Base-by-base conservation (phyloP, 1,284 basidiomycete species). In the Trametes pubescens region DNA sequence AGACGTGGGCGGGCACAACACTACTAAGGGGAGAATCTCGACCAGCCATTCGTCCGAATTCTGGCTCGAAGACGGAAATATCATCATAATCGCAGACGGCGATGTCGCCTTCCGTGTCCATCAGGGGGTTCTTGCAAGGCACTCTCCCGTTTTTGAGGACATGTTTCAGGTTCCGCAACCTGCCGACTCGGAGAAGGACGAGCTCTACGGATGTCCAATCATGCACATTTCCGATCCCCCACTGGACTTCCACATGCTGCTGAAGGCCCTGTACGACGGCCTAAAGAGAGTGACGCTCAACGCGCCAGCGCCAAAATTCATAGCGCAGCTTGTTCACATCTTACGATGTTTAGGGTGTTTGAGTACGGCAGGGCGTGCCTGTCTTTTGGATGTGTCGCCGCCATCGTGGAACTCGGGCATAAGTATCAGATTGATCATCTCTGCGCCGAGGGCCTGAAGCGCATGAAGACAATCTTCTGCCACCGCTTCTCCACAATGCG, bases 51-150 rank as follows among this genome's bases (percentile, higher is more conserved):
- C 37, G 11, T 13, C 37, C 14, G 6, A 9, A 4, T 38, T 49
- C 47, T 46, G 55, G 57, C 51, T 58, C 35, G 35, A 58, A 16
- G 47, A 58, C 38, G 47, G 57, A 4, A 49, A 58, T 21, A 16
- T 58, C 26, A 22, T 46, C 40, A 18, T 59, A 9, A 29, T 53
- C 38, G 58, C 58, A 7, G 18, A 35, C 29, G 40, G 18, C 5
- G 2, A 5, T 9, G 21, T 44, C 0, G 57, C 22, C 1, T 59
- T 52, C 38, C 58, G 58, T 26, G 26, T 59, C 9, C 51, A 59
- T 13, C 49, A 40, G 2, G 49, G 51, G 2, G 44, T 59, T 2
- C 58, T 59, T 13, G 8, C 51, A 2, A 40, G 32, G 32, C 29
- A 59, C 51, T 59, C 58, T n/a, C 7, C 26, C 21, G 38, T 59